Evolutionary conservation across 2,329 filamentous ascomycete species (phyloP), one percentile per base, ranked within the genome.

Genomic region (Claviceps digitariae): DNA sequence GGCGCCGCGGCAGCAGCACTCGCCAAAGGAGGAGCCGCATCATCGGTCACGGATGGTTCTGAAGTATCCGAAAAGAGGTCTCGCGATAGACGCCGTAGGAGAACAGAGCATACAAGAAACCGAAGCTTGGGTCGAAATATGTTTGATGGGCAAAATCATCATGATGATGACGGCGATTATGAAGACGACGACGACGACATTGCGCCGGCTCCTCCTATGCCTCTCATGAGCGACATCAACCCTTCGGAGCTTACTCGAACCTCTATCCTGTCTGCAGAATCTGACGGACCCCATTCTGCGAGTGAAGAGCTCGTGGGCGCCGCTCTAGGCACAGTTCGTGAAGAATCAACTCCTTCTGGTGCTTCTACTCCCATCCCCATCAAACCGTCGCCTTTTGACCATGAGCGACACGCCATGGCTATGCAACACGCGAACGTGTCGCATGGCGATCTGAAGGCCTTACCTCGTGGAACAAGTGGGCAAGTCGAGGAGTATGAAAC

Each of bases 241-340:
- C 81, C 86, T 44, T 95, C 91, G 0, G 90, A 96, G 51, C 69
- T 96, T 53, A 97, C 91, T 0, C 79, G 91, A 60, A 86, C 86
- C 17, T 96, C 91, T 0, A 87, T 97, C 52, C 70, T 93, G 20
- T 93, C 90, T 5, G 86, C 87, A 31, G 83, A 86, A 29, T 87
- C 87, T 0, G 87, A 88, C 58, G 74, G 82, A 51, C 84, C 87
- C 17, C 76, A 78, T 48, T 87, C 86, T 20, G 81, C 83, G 23
- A 84, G 76, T 62, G 82, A 78, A 61, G 79, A 78, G 68, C 74
- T 69, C 61, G 77, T 1, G 82, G 54, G 21, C 12, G 17, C 48
- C 1, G 27, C 38, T 25, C 83, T 13, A 68, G 84, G 48, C 78
- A 77, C 41, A 81, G 88, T 58, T 75, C 87, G n/a, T 66, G 77